phyloP scores from a whole-genome alignment of 164 flowering plant genomes.

The Kalanchoe fedtschenkoi region DNA sequence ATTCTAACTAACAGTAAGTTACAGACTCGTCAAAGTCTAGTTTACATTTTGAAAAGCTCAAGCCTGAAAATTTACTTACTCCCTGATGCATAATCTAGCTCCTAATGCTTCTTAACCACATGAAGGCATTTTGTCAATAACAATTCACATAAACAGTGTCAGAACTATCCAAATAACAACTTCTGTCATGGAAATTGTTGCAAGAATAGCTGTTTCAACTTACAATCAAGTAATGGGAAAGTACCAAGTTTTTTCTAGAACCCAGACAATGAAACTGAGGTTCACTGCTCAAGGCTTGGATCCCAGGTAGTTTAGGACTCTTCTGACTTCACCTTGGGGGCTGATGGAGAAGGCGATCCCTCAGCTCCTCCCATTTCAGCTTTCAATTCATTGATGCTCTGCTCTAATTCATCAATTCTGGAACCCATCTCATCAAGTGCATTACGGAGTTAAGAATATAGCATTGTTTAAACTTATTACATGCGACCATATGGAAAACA shows the following conservation, averaged over 20 bases:
- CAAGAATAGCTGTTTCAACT: not conserved
- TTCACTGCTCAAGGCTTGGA: not conserved
- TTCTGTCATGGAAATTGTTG: not conserved
- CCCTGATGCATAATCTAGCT: not conserved
- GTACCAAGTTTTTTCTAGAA: not conserved
- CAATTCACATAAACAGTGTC: not conserved
- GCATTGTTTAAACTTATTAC: not conserved
- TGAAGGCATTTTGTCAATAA: not conserved
- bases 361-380: conserved; percentile 29
- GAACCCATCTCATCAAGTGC: conserved; percentile 35
- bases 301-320: not conserved
- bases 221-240: not conserved
- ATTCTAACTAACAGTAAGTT: too few species aligned
- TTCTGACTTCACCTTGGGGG: conserved; percentile 4
- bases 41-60: not conserved
- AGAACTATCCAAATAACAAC: not conserved
- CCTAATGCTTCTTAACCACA: not conserved
- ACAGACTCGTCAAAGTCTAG: not conserved
- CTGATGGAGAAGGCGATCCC: conserved; percentile 14
- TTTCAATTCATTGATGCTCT: conserved; percentile 30
- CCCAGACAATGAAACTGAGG: not conserved
- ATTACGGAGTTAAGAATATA: conserved; percentile 13
- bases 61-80: not conserved
- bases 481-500: not conserved
- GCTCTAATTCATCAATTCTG: conserved; percentile 36